Evolutionary conservation across 192 early-diverging fungal genomes (phyloP).

Genomic region (Chytriomyces sp.): DNA sequence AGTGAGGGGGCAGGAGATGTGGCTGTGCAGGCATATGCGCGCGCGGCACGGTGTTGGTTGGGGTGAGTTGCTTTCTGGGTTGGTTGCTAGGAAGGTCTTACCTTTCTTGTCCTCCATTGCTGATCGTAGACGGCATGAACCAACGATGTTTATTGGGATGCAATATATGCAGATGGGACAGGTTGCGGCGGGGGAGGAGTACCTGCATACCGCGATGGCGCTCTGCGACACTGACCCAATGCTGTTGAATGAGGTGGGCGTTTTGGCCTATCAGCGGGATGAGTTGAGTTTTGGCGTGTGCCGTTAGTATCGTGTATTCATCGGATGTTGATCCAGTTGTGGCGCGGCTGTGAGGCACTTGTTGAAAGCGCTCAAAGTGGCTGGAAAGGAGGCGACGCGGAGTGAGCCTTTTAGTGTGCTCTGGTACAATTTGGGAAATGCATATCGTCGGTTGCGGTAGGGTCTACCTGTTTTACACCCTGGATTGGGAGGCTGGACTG

Average conservation of each 20-base stretch:
- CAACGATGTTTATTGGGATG: constrained; percentile 77
- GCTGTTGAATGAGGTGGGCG: constrained; percentile 74
- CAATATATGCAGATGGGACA: constrained; percentile 67
- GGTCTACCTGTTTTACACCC: not conserved
- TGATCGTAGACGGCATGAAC: constrained; percentile 66
- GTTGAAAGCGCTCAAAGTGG: constrained; percentile 53
- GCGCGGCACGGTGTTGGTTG: constrained; percentile 60
- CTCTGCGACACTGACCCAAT: constrained; percentile 67
- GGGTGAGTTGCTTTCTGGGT: constrained; percentile 55
- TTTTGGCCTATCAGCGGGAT: constrained; percentile 52
- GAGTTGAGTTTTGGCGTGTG: constrained; percentile 39
- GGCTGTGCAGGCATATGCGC: constrained; percentile 74
- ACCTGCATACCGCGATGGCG: constrained; percentile 50
- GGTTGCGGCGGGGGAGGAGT: constrained; percentile 59
- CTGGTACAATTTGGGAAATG: constrained; percentile 72
- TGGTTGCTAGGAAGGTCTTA: not conserved
- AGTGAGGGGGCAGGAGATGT: constrained; percentile 73
- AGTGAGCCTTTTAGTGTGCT: constrained; percentile 58
- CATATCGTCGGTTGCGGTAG: constrained; percentile 64
- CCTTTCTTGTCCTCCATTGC: not conserved
- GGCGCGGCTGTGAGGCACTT: constrained; percentile 56
- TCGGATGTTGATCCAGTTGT: constrained; percentile 45
- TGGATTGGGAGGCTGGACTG: not conserved
- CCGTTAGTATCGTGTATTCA: not conserved
- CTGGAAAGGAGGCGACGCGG: constrained; percentile 44